Evolutionary conservation across 495 filamentous ascomycete species (phyloP).

Genomic region (Penicillium macrosclerotiorum): DNA sequence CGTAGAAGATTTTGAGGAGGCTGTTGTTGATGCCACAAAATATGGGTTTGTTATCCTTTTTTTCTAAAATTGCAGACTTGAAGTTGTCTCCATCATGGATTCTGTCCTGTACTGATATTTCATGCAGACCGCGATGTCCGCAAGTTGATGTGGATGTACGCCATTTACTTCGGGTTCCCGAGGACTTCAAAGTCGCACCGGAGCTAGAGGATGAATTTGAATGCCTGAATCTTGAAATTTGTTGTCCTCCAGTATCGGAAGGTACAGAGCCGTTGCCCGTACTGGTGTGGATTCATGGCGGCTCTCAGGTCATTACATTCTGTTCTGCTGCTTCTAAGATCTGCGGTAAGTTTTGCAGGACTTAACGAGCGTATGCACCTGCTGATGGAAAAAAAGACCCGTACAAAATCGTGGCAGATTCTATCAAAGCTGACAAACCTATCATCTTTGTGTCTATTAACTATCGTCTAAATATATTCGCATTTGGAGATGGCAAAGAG

Average conservation of each 20-base stretch:
- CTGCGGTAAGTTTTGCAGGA: constrained; percentile 27
- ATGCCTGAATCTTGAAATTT: constrained; percentile 45
- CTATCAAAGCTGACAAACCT: constrained; percentile 36
- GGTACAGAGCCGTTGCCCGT: constrained; percentile 28
- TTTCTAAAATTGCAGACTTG: not conserved
- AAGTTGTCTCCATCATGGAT: too few species aligned
- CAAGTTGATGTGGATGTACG: constrained; percentile 37
- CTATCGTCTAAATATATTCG: constrained; percentile 66
- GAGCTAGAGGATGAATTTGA: constrained; percentile 44
- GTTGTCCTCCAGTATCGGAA: constrained; percentile 24
- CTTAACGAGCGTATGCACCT: not conserved
- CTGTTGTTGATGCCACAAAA: constrained; percentile 29
- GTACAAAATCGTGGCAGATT: constrained; percentile 34
- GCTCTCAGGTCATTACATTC: constrained; percentile 40
- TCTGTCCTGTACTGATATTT: constrained; percentile 1
- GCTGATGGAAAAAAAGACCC: constrained; percentile 20
- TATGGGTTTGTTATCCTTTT: constrained; percentile 28
- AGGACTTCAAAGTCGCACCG: constrained; percentile 28
- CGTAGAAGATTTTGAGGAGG: constrained; percentile 26
- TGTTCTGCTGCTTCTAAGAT: constrained; percentile 42
- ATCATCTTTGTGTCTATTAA: constrained; percentile 63
- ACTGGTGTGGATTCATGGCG: constrained; percentile 46
- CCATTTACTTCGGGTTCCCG: constrained; percentile 38
- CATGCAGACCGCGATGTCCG: constrained; percentile 35
- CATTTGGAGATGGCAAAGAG: constrained; percentile 53